Percentiles rank a stretch among this genome's conserved stretches.
Conservation (phyloP, 805 yeast species). For the Myxozyma udenii region DNA sequence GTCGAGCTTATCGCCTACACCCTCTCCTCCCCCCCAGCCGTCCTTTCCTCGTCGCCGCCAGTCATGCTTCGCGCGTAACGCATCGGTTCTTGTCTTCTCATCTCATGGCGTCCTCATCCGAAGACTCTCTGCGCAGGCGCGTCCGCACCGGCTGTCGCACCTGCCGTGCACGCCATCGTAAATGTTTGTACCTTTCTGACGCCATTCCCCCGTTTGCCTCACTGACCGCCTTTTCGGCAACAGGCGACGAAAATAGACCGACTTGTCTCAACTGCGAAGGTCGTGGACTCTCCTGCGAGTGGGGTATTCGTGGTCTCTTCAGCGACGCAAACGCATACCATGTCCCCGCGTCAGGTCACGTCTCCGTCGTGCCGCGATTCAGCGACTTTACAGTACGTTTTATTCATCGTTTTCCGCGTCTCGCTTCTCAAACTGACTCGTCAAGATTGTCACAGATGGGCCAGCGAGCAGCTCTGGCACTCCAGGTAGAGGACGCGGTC, state of each 20-base stretch:
- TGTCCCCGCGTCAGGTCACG: constrained; percentile 5
- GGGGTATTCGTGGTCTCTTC: constrained; percentile 9
- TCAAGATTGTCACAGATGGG: constrained; percentile 16
- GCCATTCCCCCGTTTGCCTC: not conserved
- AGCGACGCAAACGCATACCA: constrained; percentile 9
- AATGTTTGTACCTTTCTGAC: constrained; percentile 4
- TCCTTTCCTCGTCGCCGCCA: no score
- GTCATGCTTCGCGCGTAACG: not conserved
- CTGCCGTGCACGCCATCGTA: constrained; percentile 21
- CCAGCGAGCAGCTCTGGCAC: constrained; percentile 1
- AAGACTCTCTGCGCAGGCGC: not conserved
- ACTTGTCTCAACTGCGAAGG: constrained; percentile 13
- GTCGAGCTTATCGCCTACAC: not conserved
- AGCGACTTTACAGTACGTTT: constrained; percentile 2
- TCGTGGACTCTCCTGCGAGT: constrained; percentile 7
- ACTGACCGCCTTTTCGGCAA: not conserved
- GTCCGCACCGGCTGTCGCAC: constrained; percentile 23
- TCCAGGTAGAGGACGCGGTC: not conserved
- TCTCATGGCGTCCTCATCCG: not conserved
- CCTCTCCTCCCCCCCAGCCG: not conserved
- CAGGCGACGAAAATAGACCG: constrained; percentile 22
- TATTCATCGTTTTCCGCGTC: not conserved
- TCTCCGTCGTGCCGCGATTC: constrained; percentile 11
- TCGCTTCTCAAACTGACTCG: not conserved
- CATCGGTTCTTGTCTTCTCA: no score